Evolutionary conservation across 2,329 filamentous ascomycete species (phyloP).

Genomic region (Claviceps humidiphila): DNA sequence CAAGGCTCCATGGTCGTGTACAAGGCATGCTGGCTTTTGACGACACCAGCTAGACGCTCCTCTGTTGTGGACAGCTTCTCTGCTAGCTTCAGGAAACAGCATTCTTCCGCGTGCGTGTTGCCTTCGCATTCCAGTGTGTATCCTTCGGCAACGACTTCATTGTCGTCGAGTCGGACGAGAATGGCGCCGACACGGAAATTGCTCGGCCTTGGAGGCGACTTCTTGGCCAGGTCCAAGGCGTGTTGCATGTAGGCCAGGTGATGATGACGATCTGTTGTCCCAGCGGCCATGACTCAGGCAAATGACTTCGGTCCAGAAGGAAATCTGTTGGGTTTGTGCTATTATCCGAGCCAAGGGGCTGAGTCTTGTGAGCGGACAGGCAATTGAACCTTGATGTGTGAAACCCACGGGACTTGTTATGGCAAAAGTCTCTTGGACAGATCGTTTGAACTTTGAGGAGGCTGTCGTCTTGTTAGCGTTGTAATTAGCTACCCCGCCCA

Average conservation of each 20-base stretch:
- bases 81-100: constrained; percentile 66
- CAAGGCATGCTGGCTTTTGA: constrained; percentile 32
- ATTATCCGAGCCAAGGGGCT: not conserved
- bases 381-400: not conserved
- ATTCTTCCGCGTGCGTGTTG: constrained; percentile 95
- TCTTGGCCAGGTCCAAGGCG: constrained; percentile 61
- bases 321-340: not conserved
- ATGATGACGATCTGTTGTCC: constrained; percentile 18
- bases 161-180: constrained; percentile 43
- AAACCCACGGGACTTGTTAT: not conserved
- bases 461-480: not conserved
- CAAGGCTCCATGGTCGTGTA: constrained; percentile 95
- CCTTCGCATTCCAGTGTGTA: constrained; percentile 84
- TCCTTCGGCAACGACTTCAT: constrained; percentile 58
- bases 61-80: constrained; percentile 34
- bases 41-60: constrained; percentile 34
- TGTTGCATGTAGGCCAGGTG: constrained; percentile 47
- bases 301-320: not conserved
- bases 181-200: constrained; percentile 94
- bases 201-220: constrained; percentile 73
- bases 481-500: not conserved
- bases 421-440: not conserved
- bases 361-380: not conserved
- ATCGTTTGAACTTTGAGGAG: not conserved
- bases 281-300: constrained; percentile 10